Base-by-base conservation (phyloP, 306 rosid genomes). In the Acacia melanoxylon region DNA sequence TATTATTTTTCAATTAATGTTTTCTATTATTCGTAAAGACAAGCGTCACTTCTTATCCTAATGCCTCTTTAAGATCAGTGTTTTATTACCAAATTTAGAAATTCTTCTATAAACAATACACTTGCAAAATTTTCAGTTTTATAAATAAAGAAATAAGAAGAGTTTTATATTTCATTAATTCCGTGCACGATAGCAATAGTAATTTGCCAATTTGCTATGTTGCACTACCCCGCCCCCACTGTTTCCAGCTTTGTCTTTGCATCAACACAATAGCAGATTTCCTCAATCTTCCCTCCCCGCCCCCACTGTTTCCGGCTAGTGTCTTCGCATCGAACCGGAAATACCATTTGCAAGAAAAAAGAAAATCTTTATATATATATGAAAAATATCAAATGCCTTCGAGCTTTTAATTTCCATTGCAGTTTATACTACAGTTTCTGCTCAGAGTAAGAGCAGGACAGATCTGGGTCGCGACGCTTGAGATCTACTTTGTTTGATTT, bases 401-500 rank as follows among this genome's bases (percentile, higher is more conserved):
- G 68, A 76, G 31, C 62, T 72, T 41, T 63, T 81, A 54, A 70
- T 27, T 52, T 15, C 68, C 35, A 8, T 15, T 49, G 35, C 67
- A 17, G 76, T 46, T 33, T 77, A 68, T 51, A 25, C 84, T 44
- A 11, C 66, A 8, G 76, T 56, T 42, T 46, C 10, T 29, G 17
- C 51, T 22, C 72, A 20, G 35, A 73, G 78, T 5, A 48, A 80
- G 71, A 49, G 35, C 63, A 70, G 52, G 71, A 35, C 82, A 78
- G 88, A 86, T 89, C 92, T 82, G 77, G 62, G 46, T 85, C 58
- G 73, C 52, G 48, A 69, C 40, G 59, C 27, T 35, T 68, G 78
- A 75, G 79, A 89, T 86, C 88, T 46, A 41, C 13, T 49, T 52
- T 68, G 2, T 29, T 76, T 66, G 35, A 49, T 81, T 85, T 40